Percentiles rank a stretch among this genome's conserved stretches.
These are phyloP conservation scores for Mycocentrospora acerina DNA, from an alignment of 2,329 filamentous ascomycete species.

Conservation along the genomic window DNA sequence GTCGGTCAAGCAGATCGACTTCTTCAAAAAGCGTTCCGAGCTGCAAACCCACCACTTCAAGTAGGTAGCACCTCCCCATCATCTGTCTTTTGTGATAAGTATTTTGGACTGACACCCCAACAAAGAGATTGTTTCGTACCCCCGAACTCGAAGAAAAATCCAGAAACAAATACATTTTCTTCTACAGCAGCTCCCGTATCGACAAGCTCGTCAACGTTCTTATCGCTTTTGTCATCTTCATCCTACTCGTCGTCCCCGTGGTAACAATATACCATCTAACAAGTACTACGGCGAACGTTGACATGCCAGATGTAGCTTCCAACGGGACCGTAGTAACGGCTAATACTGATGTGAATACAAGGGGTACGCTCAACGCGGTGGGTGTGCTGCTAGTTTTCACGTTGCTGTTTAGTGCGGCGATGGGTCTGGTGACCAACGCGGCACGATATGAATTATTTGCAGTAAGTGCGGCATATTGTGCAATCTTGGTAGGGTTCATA, in stretches of 20 bases:
- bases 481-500: slow-evolving; percentile 44
- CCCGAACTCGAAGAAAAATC: slow-evolving; percentile 44
- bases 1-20: slow-evolving; percentile 28
- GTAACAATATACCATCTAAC: slow-evolving; percentile 45
- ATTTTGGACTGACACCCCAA: too few species aligned
- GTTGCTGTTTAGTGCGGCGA: slow-evolving; percentile 39
- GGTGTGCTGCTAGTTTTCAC: slow-evolving; percentile 48
- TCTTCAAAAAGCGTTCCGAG: slow-evolving; percentile 24
- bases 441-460: slow-evolving; percentile 42
- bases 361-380: slow-evolving; percentile 43
- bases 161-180: slow-evolving; percentile 32
- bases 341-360: slow-evolving; percentile 1
- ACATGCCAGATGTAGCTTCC: background rate
- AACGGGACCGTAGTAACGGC: background rate
- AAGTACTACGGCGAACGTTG: slow-evolving; percentile 9
- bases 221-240: slow-evolving; percentile 48
- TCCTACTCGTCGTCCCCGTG: slow-evolving; percentile 45
- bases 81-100: too few species aligned
- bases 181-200: slow-evolving; percentile 42
- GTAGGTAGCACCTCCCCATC: slow-evolving; percentile 10
- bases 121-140: slow-evolving; percentile 42
- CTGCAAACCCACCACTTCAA: slow-evolving; percentile 25
- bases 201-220: slow-evolving; percentile 45
- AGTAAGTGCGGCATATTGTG: slow-evolving; percentile 43
- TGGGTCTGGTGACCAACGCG: slow-evolving; percentile 41